Evolutionary conservation across 768 basidiomycete genomes (phyloP), one percentile per base, ranked within the genome.

Genomic region (Rhodotorula toruloides): DNA sequence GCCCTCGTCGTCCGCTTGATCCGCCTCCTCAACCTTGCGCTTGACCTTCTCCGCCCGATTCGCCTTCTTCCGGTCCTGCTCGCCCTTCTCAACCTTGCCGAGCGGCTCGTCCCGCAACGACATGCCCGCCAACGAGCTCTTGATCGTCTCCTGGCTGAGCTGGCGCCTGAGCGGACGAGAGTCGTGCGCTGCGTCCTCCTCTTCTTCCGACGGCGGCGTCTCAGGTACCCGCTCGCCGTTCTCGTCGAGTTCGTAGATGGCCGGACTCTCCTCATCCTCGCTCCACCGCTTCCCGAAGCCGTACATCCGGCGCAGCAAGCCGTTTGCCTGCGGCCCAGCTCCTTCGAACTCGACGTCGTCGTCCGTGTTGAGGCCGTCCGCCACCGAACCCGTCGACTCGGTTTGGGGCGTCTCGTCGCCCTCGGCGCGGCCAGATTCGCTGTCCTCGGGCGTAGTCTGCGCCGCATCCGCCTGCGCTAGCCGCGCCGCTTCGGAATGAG

Each of bases 281-380:
- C 37, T 54, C 53, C 53, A 54, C 14, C 34, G 34, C 2, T 37
- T 36, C 14, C 70, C 55, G 7, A 64, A 46, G 13, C 70, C 70
- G 36, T 71, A 71, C 65, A 71, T 67, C n/a, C 65, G 32, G 40
- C 58, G 42, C 48, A 71, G 27, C 22, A 71, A 39, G 11, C 49
- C 46, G 34, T 63, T 64, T 6, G 67, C 65, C 19, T 62, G 57
- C n/a, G 64, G 57, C 0, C 67, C 67, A 9, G 67, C 71, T 9
- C 65, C 71, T 39, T 66, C 67, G 31, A 68, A 65, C 59, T 67
- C 65, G 42, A 57, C 32, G 22, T 57, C 65, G 22, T 50, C 58
- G 22, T 52, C 58, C 11, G 25, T 34, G 37, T 40, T 43, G 49
- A 22, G 55, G 29, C 37, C 55, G 16, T 53, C 55, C 22, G 21